Evolutionary conservation across 331 rosid species (phyloP), one percentile per base, ranked within the genome.

Genomic region (Erythrophleum ivorense): DNA sequence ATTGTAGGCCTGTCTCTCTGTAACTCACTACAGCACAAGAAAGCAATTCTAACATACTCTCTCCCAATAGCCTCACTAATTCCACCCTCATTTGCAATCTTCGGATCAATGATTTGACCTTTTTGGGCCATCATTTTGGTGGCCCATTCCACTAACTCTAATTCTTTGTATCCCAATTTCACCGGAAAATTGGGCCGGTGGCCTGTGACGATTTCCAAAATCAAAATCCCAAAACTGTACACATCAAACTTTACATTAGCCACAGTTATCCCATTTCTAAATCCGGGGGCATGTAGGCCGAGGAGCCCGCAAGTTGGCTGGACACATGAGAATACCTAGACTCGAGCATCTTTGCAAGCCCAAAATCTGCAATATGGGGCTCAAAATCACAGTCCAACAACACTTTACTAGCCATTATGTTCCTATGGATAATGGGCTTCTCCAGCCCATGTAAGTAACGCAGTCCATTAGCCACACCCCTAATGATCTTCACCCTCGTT

Each of bases 221-320:
- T 91, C 71, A 94, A 75, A 9, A 92, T 45, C 10, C 98, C 98
- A 15, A 94, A 94, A 83, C 98, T 92, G 12, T 86, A 94, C 73
- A 94, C 97, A 21, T 94, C 98, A 2, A 89, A 94, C 71, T 85
- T 89, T 68, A 67, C 65, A 1, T 91, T 91, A 0, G 93, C 91
- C 41, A 53, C 85, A 11, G 83, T 88, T 16, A 71, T 38, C 71
- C 98, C 98, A 0, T 78, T 88, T 53, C 76, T 83, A 48, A 94
- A 83, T 94, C 97, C n/a, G 95, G 98, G 0, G 97, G 94, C 97
- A 94, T 94, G 90, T 94, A 92, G 1, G 97, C 98, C 53, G 85
- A 87, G 0, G 97, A 92, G 7, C 98, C 97, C 3, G 29, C 94
- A 1, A 84, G 80, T n/a, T 92, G 97, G 6, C 97, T 92, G 0